Evolutionary conservation across 345 rosid genomes (phyloP).

Genomic region (Ceriops tagal): DNA sequence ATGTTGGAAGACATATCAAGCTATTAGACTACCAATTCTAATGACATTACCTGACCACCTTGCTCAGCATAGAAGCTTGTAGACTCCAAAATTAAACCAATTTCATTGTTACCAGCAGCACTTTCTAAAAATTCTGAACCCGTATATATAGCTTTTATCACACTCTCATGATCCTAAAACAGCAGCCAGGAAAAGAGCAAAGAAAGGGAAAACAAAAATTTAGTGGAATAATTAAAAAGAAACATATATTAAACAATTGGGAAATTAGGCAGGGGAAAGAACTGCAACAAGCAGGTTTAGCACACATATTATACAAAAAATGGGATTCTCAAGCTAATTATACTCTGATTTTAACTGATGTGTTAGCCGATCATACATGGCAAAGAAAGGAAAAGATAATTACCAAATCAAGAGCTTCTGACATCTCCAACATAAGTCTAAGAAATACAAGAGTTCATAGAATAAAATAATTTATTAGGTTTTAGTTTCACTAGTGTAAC

Average conservation of each 20-base stretch:
- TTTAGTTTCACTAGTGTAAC: no score
- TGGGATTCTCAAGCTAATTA: no score
- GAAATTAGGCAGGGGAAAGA: no score
- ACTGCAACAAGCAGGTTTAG: no score
- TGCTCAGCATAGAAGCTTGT: conserved; percentile 97
- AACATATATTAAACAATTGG: background rate
- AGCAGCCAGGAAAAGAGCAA: background rate
- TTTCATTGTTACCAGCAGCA: conserved; percentile 45
- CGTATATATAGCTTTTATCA: conserved; percentile 72
- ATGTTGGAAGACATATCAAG: background rate
- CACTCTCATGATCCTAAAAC: conserved; percentile 65
- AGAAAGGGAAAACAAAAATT: conserved; percentile 10
- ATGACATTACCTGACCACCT: conserved; percentile 88
- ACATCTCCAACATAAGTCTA: no score
- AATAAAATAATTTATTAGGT: no score
- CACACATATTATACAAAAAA: no score
- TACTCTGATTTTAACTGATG: no score
- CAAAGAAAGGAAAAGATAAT: no score
- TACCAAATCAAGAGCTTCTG: no score
- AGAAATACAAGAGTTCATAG: no score
- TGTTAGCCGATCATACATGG: no score
- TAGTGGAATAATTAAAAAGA: background rate
- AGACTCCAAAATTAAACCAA: conserved; percentile 73
- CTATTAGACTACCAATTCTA: background rate
- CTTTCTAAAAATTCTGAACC: conserved; percentile 67